These are phyloP conservation scores for Helichrysum umbraculigerum DNA, from an alignment of 129 eudicot genomes.

Conservation along the genomic window DNA sequence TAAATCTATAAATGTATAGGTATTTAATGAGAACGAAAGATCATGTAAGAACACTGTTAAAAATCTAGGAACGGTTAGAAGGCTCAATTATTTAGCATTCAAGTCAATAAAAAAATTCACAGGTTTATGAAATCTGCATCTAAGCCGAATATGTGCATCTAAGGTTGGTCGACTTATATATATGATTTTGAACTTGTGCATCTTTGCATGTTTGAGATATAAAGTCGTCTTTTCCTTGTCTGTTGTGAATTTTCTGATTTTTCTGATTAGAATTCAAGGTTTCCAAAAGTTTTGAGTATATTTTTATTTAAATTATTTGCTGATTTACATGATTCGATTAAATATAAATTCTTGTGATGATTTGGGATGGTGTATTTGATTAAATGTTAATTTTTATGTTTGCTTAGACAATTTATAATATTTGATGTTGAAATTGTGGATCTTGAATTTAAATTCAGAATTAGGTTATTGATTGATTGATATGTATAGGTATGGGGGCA, in stretches of 20 bases:
- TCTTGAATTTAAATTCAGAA: not conserved
- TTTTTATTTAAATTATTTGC: too few species aligned
- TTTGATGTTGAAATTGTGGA: conserved; percentile 1
- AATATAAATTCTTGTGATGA: not conserved
- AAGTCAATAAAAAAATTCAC: too few species aligned
- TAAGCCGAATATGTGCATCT: too few species aligned
- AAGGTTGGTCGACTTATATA: too few species aligned
- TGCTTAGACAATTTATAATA: not conserved
- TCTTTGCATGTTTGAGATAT: too few species aligned
- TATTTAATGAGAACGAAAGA: not conserved
- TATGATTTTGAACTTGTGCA: too few species aligned
- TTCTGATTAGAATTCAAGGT: too few species aligned
- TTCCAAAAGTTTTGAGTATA: too few species aligned
- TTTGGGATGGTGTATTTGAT: not conserved
- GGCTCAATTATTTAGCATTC: too few species aligned
- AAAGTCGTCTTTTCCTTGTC: too few species aligned
- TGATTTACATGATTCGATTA: not conserved
- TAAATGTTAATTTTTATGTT: not conserved
- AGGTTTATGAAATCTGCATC: too few species aligned
- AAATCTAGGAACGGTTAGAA: not conserved
- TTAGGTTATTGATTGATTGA: conserved; percentile 20
- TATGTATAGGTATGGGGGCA: conserved; percentile 54
- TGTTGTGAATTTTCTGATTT: too few species aligned
- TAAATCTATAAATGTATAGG: not conserved
- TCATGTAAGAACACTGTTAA: not conserved